These are phyloP conservation scores for Barbarea vulgaris DNA, from an alignment of 345 rosid species.

Conservation along the genomic window DNA sequence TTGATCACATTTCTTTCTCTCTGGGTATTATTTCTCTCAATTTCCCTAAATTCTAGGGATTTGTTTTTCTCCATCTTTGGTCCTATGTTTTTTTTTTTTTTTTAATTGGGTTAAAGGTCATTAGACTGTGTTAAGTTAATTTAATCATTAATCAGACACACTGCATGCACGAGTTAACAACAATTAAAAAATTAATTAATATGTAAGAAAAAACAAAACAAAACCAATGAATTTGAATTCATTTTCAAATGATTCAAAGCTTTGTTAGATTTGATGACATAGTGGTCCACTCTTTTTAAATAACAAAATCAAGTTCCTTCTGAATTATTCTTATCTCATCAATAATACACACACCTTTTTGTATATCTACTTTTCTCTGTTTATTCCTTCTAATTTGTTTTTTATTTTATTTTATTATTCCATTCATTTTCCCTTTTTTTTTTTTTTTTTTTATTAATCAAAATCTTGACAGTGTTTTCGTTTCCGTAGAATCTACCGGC, in stretches of 20 bases:
- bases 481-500: conserved; percentile 31
- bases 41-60: conserved; percentile 27
- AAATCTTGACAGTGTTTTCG: not conserved
- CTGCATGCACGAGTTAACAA: conserved; percentile 38
- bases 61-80: conserved; percentile 19
- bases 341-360: conserved; percentile 39
- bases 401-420: not conserved
- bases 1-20: conserved; percentile 28
- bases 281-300: conserved; percentile 34
- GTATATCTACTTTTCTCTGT: conserved; percentile 28
- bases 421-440: not conserved
- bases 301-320: conserved; percentile 34
- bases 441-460: not conserved
- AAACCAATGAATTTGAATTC: conserved; percentile 1
- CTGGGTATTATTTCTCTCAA: conserved; percentile 20
- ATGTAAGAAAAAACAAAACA: not conserved
- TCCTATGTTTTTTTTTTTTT: not conserved
- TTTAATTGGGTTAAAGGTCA: conserved; percentile 9
- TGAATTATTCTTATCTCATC: conserved; percentile 43
- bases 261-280: conserved; percentile 38
- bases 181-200: conserved; percentile 10
- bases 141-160: conserved; percentile 24
- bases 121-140: conserved; percentile 8
- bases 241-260: conserved; percentile 32
- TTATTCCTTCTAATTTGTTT: not conserved